Evolutionary conservation across 73 alveolate genomes (phyloP), one percentile per base, ranked within the genome.

Genomic region (Tetrahymena malaccensis): DNA sequence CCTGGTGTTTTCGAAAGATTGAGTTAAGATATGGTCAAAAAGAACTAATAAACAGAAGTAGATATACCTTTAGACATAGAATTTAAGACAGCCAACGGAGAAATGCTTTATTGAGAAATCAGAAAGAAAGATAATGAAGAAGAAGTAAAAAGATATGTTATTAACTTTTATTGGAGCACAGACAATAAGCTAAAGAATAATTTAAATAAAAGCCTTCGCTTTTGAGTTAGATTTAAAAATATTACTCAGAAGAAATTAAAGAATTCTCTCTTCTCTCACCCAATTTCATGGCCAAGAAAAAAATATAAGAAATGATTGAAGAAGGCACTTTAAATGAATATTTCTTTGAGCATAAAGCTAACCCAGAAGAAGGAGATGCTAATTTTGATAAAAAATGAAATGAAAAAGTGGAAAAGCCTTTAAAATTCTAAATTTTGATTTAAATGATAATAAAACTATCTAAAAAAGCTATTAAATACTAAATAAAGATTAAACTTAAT

Each of bases 211-310:
- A 70, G 19, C 89, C 89, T 70, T 70, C 89, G 25, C 89, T 70
- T 70, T 70, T 70, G 31, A 70, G 89, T 21, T 22, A 70, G 25
- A 40, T 43, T 22, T 70, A 70, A 33, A 95, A 89, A 85, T 95
- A 85, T 95, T 85, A 85, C 17, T 95, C 97, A 31, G 97, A 95
- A 34, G 97, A 95, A 31, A 89, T 94, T 50, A 95, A 94, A 56
- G 97, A 95, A 89, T 95, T 95, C 85, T 85, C 97, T 84, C 38
- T 95, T 19, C 94, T 95, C 19, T 44, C 93, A 19, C 97, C 97
- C 50, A 95, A 95, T 93, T 85, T 95, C 94, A 34, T 85, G 93
- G 43, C 84, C 40, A 33, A 93, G 50, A 55, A 89, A 43, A n/a
- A 85, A 40, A 95, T 95, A 95, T 35, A 43, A 43, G 84, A 95